Conservation (phyloP, 1,284 basidiomycete genomes). For the Ceratobasidium sp. region DNA sequence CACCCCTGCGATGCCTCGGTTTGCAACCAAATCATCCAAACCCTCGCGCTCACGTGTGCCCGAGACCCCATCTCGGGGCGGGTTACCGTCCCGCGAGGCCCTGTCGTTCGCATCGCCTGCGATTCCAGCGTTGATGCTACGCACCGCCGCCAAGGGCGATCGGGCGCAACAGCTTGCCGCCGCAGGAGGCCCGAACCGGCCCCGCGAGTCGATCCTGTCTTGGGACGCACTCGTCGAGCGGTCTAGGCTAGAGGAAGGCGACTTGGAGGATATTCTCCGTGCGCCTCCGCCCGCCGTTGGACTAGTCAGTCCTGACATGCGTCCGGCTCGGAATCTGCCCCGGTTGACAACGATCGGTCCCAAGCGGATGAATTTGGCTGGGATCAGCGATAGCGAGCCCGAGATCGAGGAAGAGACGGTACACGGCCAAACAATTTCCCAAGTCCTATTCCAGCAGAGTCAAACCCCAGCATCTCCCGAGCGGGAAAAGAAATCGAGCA, state of each 20-base stretch:
- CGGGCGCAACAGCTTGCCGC: neutral
- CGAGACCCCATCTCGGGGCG: slow-evolving; percentile 8
- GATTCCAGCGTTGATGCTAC: neutral
- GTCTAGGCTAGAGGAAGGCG: slow-evolving; percentile 29
- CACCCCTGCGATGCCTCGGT: slow-evolving; percentile 26
- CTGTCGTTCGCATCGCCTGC: slow-evolving; percentile 29
- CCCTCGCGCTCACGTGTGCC: slow-evolving; percentile 11
- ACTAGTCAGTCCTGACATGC: slow-evolving; percentile 31
- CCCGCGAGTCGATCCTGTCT: slow-evolving; percentile 31
- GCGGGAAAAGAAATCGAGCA: slow-evolving; percentile 4
- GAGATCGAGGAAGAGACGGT: slow-evolving; percentile 30
- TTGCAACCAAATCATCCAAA: slow-evolving; percentile 1
- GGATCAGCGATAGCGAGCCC: slow-evolving; percentile 32
- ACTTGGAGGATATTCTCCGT: slow-evolving; percentile 30
- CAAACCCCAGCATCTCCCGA: neutral
- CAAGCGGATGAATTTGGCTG: slow-evolving; percentile 30
- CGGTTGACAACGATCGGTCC: neutral
- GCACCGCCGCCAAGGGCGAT: slow-evolving; percentile 29
- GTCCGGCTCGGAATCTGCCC: slow-evolving; percentile 20
- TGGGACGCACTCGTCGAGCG: slow-evolving; percentile 33
- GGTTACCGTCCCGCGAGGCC: slow-evolving; percentile 13
- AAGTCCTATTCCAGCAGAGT: slow-evolving; percentile 8
- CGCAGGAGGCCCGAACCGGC: neutral
- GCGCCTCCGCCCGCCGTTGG: slow-evolving; percentile 27
- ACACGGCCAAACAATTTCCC: slow-evolving; percentile 21